These are phyloP conservation scores for Pythium chondricola DNA, from an alignment of 352 stramenopile species.

Conservation along the genomic window DNA sequence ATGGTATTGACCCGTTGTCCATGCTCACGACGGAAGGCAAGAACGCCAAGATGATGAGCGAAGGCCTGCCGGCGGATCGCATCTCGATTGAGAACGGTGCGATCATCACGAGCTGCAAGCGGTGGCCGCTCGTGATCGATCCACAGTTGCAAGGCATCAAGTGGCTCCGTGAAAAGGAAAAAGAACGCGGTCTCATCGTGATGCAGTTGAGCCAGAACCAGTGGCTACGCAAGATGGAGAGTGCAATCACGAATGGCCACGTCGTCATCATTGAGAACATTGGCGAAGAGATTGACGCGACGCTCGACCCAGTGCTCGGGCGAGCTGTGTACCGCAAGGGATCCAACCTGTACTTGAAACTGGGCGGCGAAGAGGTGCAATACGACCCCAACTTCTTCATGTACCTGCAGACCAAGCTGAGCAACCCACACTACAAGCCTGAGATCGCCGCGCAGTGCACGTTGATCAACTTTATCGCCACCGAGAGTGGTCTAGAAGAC, in stretches of 20 bases:
- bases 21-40: slow-evolving; percentile 96
- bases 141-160: slow-evolving; percentile 98
- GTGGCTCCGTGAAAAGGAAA: slow-evolving; percentile 95
- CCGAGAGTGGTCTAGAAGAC: slow-evolving; percentile 85
- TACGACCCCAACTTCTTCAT: slow-evolving; percentile 96
- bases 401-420: slow-evolving; percentile 89
- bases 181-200: slow-evolving; percentile 87
- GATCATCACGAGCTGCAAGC: slow-evolving; percentile 96
- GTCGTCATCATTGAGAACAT: slow-evolving; percentile 98
- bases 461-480: slow-evolving; percentile 93
- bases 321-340: slow-evolving; percentile 96
- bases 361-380: slow-evolving; percentile 94
- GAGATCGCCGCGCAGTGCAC: slow-evolving; percentile 90
- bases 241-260: slow-evolving; percentile 92
- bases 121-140: slow-evolving; percentile 97
- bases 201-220: slow-evolving; percentile 95
- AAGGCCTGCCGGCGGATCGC: slow-evolving; percentile 94
- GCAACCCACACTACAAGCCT: slow-evolving; percentile 89
- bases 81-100: slow-evolving; percentile 98
- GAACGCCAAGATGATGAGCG: slow-evolving; percentile 97
- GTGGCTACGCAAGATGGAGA: slow-evolving; percentile 93
- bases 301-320: slow-evolving; percentile 93
- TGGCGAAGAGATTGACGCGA: slow-evolving; percentile 95
- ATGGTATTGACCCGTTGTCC: slow-evolving; percentile 92
- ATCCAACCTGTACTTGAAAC: slow-evolving; percentile 91